phyloP scores from a whole-genome alignment of 1,284 basidiomycete genomes.

The Ustilago nuda region DNA sequence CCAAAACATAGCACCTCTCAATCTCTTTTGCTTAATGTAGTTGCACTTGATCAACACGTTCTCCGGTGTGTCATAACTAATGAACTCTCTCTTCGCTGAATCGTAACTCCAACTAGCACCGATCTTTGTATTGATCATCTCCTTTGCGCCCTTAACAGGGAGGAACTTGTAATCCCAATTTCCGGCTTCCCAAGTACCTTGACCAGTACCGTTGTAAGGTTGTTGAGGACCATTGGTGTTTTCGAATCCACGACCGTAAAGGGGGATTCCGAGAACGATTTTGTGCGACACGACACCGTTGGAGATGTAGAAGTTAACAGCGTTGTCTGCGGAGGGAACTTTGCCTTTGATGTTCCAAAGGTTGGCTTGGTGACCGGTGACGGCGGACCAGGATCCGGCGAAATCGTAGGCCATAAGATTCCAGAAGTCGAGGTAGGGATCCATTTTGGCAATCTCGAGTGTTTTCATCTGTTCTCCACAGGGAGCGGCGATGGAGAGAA shows the following conservation, averaged over 20 bases:
- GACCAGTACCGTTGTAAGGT: conserved; percentile 81
- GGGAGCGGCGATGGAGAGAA: conserved; percentile 82
- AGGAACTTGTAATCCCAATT: conserved; percentile 78
- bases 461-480: conserved; percentile 80
- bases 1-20: conserved; percentile 82
- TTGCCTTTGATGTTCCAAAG: conserved; percentile 74
- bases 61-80: conserved; percentile 81
- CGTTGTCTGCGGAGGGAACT: conserved; percentile 75
- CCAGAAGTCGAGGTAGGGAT: conserved; percentile 81
- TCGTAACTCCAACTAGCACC: conserved; percentile 81
- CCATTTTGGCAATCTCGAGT: conserved; percentile 79
- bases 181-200: conserved; percentile 76
- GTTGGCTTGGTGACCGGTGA: conserved; percentile 82
- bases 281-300: conserved; percentile 80
- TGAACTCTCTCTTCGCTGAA: conserved; percentile 77
- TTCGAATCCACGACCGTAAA: conserved; percentile 80
- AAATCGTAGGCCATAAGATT: conserved; percentile 83
- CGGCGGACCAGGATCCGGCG: conserved; percentile 74
- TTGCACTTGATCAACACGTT: conserved; percentile 79
- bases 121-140: conserved; percentile 79
- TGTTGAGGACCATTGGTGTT: conserved; percentile 80
- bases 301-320: conserved; percentile 77
- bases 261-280: conserved; percentile 78
- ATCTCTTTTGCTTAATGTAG: conserved; percentile 78
- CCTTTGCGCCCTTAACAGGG: conserved; percentile 77